Evolutionary conservation across 768 basidiomycete genomes (phyloP).

Genomic region (Lanmaoa pseudosensibilis): DNA sequence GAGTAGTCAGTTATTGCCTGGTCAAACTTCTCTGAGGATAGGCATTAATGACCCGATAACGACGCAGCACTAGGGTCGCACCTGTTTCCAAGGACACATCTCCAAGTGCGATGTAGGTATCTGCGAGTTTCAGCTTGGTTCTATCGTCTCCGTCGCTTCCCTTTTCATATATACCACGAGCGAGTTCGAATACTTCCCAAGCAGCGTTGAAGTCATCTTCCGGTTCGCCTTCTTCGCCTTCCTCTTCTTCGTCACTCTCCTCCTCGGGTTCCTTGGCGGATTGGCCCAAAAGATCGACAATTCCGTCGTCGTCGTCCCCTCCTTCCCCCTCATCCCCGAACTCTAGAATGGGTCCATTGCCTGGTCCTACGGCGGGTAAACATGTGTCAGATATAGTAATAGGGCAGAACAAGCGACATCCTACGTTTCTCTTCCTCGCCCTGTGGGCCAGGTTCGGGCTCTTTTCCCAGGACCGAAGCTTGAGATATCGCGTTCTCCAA

Average conservation of each 20-base stretch:
- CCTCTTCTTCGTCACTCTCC: conserved; percentile 52
- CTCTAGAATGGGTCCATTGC: conserved; percentile 63
- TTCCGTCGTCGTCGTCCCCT: conserved; percentile 56
- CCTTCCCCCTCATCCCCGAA: conserved; percentile 81
- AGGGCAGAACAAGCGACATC: background rate
- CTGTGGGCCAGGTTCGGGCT: conserved; percentile 50
- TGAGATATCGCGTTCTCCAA: conserved; percentile 90
- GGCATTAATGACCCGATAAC: background rate
- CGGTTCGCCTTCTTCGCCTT: conserved; percentile 72
- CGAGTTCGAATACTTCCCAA: conserved; percentile 97
- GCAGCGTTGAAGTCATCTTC: conserved; percentile 98
- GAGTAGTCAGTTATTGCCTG: conserved; percentile 90
- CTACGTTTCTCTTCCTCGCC: conserved; percentile 45
- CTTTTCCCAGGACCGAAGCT: conserved; percentile 86
- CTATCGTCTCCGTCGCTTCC: conserved; percentile 57
- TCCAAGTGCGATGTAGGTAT: conserved; percentile 86
- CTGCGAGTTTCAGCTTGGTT: conserved; percentile 79
- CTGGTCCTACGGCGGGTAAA: conserved; percentile 32
- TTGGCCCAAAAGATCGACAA: conserved; percentile 66
- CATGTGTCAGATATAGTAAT: background rate
- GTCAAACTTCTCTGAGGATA: conserved; percentile 82
- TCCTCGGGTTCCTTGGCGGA: conserved; percentile 52
- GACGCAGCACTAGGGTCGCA: conserved; percentile 36
- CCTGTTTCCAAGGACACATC: conserved; percentile 98
- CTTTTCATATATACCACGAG: conserved; percentile 81